phyloP scores from a whole-genome alignment of 257 asterid species.

The Salvia splendens region DNA sequence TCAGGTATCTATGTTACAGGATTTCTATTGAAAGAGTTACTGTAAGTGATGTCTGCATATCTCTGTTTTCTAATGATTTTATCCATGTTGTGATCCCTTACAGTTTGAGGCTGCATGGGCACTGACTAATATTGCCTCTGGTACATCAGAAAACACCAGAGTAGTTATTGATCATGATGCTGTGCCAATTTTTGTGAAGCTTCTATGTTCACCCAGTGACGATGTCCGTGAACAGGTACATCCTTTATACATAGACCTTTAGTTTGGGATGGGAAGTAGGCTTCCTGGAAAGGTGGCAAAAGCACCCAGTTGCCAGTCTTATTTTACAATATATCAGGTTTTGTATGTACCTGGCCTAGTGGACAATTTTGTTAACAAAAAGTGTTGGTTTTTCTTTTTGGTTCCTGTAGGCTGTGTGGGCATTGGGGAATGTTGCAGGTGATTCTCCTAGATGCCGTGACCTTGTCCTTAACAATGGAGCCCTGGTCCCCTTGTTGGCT shows the following conservation, averaged over 20 bases:
- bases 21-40: neutral
- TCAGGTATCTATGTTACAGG: conserved; percentile 53
- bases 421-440: conserved; percentile 94
- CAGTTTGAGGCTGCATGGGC: conserved; percentile 99
- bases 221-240: conserved; percentile 96
- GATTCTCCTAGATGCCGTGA: conserved; percentile 93
- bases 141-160: conserved; percentile 87
- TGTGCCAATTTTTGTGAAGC: conserved; percentile 80
- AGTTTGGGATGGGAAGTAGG: neutral
- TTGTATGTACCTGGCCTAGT: neutral
- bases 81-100: conserved; percentile 22
- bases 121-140: conserved; percentile 94
- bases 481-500: conserved; percentile 71
- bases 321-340: conserved; percentile 5
- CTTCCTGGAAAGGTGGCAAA: neutral
- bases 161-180: conserved; percentile 92
- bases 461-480: conserved; percentile 83
- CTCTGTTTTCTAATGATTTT: neutral
- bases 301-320: neutral
- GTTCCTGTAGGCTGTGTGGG: conserved; percentile 84
- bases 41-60: neutral
- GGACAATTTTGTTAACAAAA: conserved; percentile 3
- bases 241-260: neutral
- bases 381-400: neutral
- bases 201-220: conserved; percentile 81